Conservation (phyloP, 805 yeast species). For the Wickerhamomyces ciferrii region DNA sequence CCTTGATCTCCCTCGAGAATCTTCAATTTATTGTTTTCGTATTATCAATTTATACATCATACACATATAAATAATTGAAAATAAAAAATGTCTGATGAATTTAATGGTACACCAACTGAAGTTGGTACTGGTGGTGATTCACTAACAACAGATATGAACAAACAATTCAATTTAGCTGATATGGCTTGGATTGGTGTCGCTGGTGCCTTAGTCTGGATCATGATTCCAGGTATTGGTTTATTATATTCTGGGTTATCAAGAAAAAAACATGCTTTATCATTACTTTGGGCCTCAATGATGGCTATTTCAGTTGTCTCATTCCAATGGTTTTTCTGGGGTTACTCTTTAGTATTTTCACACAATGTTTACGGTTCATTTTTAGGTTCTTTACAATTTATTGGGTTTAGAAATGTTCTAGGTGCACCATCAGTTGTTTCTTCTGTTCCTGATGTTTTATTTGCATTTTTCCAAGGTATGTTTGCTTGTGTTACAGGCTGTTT, state of each 20-base stretch:
- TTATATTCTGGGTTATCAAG: constrained; percentile 91
- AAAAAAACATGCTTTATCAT: constrained; percentile 91
- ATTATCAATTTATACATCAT: not conserved
- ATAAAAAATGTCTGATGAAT: constrained; percentile 22
- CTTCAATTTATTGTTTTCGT: not conserved
- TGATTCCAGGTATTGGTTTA: constrained; percentile 95
- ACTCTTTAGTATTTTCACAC: constrained; percentile 80
- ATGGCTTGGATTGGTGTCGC: constrained; percentile 82
- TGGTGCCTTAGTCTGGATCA: constrained; percentile 85
- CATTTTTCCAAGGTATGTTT: constrained; percentile 95
- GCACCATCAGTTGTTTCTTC: constrained; percentile 61
- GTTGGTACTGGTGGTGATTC: constrained; percentile 80
- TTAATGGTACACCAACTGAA: constrained; percentile 42
- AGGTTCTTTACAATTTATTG: constrained; percentile 79
- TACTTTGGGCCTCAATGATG: constrained; percentile 92
- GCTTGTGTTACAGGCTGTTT: constrained; percentile 90
- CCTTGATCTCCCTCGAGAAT: not conserved
- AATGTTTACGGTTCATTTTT: constrained; percentile 55
- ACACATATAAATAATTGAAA: too few relatives aligned
- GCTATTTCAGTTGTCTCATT: constrained; percentile 76
- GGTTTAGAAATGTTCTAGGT: constrained; percentile 77
- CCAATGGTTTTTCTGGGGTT: constrained; percentile 99
- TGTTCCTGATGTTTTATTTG: constrained; percentile 88
- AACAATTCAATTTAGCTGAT: constrained; percentile 65
- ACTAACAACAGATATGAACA: constrained; percentile 64